Evolutionary conservation across 83 land plant genomes (phyloP).

Genomic region (Picea abies): DNA sequence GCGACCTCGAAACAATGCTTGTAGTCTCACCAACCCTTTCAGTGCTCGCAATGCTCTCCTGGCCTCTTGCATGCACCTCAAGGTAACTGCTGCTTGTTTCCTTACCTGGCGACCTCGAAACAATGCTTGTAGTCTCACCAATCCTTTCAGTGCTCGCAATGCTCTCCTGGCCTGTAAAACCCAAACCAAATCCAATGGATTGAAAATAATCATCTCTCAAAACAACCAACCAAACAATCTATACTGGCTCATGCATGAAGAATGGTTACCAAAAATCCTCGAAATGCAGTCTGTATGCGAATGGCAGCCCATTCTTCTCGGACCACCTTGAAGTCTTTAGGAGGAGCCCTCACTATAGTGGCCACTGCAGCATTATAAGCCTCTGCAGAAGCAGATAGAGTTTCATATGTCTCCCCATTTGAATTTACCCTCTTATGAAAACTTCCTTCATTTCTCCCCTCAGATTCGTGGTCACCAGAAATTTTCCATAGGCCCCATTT

Average conservation of each 20-base stretch:
- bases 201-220: background rate
- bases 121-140: slow-evolving; percentile 77
- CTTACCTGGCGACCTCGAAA: slow-evolving; percentile 73
- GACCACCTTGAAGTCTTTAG: slow-evolving; percentile 48
- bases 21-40: slow-evolving; percentile 73
- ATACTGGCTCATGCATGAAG: background rate
- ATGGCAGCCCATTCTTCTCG: slow-evolving; percentile 78
- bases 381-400: slow-evolving; percentile 25
- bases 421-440: slow-evolving; percentile 11
- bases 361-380: slow-evolving; percentile 53
- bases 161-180: slow-evolving; percentile 69
- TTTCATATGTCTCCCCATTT: slow-evolving; percentile 36
- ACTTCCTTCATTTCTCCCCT: slow-evolving; percentile 23
- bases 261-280: slow-evolving; percentile 65
- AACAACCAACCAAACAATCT: background rate
- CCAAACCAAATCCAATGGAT: background rate
- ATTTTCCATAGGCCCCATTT: slow-evolving; percentile 62
- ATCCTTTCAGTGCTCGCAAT: slow-evolving; percentile 58
- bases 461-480: slow-evolving; percentile 31
- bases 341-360: slow-evolving; percentile 54
- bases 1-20: slow-evolving; percentile 72
- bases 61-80: slow-evolving; percentile 85
- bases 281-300: slow-evolving; percentile 75
- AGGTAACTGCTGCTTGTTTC: slow-evolving; percentile 76
- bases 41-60: slow-evolving; percentile 67